phyloP scores from a whole-genome alignment of 331 rosid genomes.

The Acacia concinna region DNA sequence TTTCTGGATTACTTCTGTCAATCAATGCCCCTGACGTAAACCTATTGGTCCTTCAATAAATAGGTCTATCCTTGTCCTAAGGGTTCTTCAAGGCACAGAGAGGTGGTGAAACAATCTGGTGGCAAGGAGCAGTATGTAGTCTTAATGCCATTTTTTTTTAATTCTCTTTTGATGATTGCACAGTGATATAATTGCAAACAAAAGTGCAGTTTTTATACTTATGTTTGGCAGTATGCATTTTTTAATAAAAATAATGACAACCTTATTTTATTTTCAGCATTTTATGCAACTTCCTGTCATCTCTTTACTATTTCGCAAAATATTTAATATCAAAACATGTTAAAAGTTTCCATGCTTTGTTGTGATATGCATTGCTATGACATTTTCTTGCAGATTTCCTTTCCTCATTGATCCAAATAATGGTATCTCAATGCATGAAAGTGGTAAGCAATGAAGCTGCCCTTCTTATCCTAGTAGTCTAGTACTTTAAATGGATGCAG shows the following conservation, averaged over 20 bases:
- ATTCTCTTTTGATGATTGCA: conserved; percentile 5
- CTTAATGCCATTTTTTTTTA: conserved; percentile 26
- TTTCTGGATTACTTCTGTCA: conserved; percentile 24
- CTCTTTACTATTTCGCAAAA: conserved; percentile 1
- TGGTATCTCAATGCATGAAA: conserved; percentile 74
- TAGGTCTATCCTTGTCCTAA: conserved; percentile 95
- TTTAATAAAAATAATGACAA: background rate
- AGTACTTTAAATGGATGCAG: conserved; percentile 3
- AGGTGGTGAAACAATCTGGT: conserved; percentile 67
- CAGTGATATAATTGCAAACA: background rate
- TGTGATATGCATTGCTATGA: background rate
- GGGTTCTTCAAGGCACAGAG: conserved; percentile 83
- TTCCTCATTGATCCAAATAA: conserved; percentile 72
- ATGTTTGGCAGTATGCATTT: background rate
- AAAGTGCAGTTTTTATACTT: background rate
- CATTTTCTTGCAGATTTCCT: conserved; percentile 74
- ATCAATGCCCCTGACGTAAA: conserved; percentile 26
- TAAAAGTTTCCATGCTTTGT: conserved; percentile 7
- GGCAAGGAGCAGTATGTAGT: conserved; percentile 87
- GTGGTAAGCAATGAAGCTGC: conserved; percentile 57
- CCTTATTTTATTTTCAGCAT: background rate
- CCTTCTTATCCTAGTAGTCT: conserved; percentile 15
- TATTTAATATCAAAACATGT: conserved; percentile 5
- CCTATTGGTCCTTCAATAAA: conserved; percentile 34
- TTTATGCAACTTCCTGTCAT: background rate